Evolutionary conservation across 2,329 filamentous ascomycete genomes (phyloP), one percentile per base, ranked within the genome.

Genomic region (Alternaria novae-zelandiae): DNA sequence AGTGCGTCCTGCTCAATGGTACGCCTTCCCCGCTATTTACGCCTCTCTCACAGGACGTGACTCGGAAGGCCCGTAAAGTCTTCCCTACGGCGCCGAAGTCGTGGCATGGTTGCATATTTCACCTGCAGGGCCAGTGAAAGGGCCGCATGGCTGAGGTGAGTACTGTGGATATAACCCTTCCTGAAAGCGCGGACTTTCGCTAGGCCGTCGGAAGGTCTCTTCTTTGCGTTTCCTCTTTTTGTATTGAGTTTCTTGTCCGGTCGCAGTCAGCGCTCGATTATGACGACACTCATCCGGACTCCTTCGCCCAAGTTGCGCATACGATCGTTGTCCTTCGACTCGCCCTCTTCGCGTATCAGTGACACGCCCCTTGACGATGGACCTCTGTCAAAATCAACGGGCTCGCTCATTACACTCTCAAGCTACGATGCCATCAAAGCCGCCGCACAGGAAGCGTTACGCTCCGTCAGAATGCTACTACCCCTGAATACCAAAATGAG

Each of bases 241-340:
- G 46, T 45, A 32, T 32, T 20, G 15, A 44, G 21, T 28, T 57
- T 26, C 26, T 43, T 45, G 17, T 54, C 41, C 30, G 45, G 9
- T 20, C 49, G 30, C 30, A 53, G 49, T 53, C 49, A 53, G 28
- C 44, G 57, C 65, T 54, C 32, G 45, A 68, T 36, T 36, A 74
- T 73, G 72, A 65, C 72, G 53, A 67, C 66, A 17, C 60, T 65
- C 6, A 67, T 72, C 21, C 68, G 76, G 25, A 80, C 77, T 21
- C 78, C 77, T 9, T 77, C 74, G 30, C 78, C 78, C 23, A 79
- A 75, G 54, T 71, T 78, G 64, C 73, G 74, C 57, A 79, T 79
- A 64, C 75, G 76, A 26, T 77, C 78, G 41, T 74, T 74, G 30
- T 77, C 73, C 8, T 80, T 79, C 67, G 75, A 77, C 65, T 78